Conservation (phyloP, 305 asterid genomes). For the Solanum hybrid region DNA sequence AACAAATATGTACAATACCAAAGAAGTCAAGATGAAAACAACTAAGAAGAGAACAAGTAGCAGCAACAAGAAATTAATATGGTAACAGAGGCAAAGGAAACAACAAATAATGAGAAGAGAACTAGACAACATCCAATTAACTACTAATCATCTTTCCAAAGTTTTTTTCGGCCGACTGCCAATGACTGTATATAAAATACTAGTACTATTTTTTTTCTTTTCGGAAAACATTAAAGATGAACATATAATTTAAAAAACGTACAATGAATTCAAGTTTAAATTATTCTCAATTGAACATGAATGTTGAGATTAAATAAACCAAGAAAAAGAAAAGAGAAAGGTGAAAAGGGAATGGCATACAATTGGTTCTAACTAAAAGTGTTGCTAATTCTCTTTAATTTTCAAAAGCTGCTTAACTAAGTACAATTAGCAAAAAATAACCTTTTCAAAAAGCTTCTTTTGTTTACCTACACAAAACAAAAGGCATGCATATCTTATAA, state of each 20-base stretch:
- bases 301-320: background rate
- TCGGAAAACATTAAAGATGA: background rate
- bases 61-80: background rate
- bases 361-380: background rate
- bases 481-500: background rate
- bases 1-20: background rate
- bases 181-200: background rate
- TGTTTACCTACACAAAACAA: background rate
- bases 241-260: background rate
- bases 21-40: background rate
- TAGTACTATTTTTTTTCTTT: background rate
- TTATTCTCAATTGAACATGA: background rate
- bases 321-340: background rate
- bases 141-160: accelerated
- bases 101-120: background rate
- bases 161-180: accelerated
- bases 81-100: background rate
- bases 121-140: background rate
- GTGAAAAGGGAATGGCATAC: background rate
- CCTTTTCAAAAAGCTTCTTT: background rate
- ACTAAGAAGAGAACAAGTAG: background rate
- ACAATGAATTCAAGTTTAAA: background rate
- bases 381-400: background rate
- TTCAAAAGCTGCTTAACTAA: background rate
- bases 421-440: background rate